Conservation (phyloP, 192 early-diverging fungal species). For the Rhizoclosmatium globosum region DNA sequence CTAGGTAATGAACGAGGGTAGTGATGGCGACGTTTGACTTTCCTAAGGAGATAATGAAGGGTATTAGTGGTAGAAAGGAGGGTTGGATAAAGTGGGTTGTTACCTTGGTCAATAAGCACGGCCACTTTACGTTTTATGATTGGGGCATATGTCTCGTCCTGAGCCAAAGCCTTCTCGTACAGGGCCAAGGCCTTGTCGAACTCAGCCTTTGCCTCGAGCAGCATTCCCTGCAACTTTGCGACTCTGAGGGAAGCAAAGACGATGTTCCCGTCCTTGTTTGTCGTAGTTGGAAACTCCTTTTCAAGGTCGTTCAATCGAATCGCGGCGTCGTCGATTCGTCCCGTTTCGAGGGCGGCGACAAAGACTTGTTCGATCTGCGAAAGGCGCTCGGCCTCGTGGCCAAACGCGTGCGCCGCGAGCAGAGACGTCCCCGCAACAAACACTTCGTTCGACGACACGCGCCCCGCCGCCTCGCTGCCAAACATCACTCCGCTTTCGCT, state of each 20-base stretch:
- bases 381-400: constrained; percentile 39
- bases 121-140: constrained; percentile 78
- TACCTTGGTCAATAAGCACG: constrained; percentile 69
- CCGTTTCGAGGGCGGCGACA: constrained; percentile 80
- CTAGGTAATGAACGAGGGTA: constrained; percentile 77
- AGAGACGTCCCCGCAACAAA: constrained; percentile 23
- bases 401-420: constrained; percentile 9
- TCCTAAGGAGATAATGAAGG: not conserved
- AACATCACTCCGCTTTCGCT: not conserved
- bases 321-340: constrained; percentile 71
- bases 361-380: constrained; percentile 84
- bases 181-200: constrained; percentile 70
- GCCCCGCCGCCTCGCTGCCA: not conserved
- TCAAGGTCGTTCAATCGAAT: constrained; percentile 68
- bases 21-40: constrained; percentile 75
- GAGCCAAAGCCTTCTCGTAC: constrained; percentile 77
- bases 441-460: constrained; percentile 28
- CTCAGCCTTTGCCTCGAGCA: constrained; percentile 80
- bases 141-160: constrained; percentile 82
- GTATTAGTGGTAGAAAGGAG: not conserved
- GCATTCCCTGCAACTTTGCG: constrained; percentile 74
- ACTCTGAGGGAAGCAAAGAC: constrained; percentile 40
- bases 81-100: not conserved
- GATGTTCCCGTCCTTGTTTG: not conserved
- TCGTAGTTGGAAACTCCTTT: constrained; percentile 58